A percentile compares a stretch with the other conserved stretches of the same genome.
These are phyloP conservation scores for Naganishia albida DNA, from an alignment of 1,284 basidiomycete genomes.

Conservation along the genomic window DNA sequence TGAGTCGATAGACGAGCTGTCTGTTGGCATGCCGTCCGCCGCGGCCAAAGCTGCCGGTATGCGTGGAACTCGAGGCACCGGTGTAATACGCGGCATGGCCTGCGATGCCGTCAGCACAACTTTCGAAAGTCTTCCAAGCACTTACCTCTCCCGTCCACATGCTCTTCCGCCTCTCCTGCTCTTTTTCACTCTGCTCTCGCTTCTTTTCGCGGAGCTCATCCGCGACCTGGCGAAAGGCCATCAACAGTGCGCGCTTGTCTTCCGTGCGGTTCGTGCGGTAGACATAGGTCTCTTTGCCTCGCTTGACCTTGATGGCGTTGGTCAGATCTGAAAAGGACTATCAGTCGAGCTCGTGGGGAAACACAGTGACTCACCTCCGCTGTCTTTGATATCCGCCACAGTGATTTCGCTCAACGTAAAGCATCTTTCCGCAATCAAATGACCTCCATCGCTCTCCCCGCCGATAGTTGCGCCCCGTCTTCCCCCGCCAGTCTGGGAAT, in stretches of 20 bases:
- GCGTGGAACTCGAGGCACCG: constrained; percentile 38
- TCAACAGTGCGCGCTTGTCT: constrained; percentile 83
- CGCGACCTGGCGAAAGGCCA: constrained; percentile 85
- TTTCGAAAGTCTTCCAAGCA: constrained; percentile 15
- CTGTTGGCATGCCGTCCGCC: constrained; percentile 63
- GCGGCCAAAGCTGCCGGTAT: constrained; percentile 69
- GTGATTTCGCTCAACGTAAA: constrained; percentile 91
- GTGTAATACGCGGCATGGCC: constrained; percentile 17
- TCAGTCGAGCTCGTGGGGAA: neutral
- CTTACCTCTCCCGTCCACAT: constrained; percentile 69
- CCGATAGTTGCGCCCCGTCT: constrained; percentile 42
- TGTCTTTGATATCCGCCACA: constrained; percentile 93
- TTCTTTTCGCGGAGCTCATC: constrained; percentile 85
- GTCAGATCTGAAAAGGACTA: constrained; percentile 66
- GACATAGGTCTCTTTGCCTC: constrained; percentile 90
- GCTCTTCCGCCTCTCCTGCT: constrained; percentile 80
- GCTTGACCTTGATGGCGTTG: constrained; percentile 93
- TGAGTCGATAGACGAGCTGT: constrained; percentile 81
- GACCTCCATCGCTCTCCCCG: constrained; percentile 50
- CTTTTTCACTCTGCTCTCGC: constrained; percentile 86
- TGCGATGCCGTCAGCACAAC: too few relatives aligned
- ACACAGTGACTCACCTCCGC: constrained; percentile 64
- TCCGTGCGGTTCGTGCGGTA: constrained; percentile 77
- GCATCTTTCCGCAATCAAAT: constrained; percentile 85
- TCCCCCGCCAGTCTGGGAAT: constrained; percentile 55